Conservation (phyloP, 805 yeast genomes). For the Candida ortonii region DNA sequence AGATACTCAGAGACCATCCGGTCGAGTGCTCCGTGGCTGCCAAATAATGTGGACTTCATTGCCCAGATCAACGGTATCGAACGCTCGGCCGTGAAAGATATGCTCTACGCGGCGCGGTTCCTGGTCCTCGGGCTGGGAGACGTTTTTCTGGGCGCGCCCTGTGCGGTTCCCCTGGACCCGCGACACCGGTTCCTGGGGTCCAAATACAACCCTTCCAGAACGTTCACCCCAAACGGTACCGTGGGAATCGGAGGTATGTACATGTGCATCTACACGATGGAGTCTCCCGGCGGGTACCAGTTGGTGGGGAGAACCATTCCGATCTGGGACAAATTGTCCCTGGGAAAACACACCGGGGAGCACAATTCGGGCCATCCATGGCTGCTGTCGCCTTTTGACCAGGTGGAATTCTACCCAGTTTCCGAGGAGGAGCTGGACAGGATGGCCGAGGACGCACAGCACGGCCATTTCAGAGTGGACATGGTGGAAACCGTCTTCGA, state of each 20-base stretch:
- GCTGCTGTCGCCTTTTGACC: conserved; percentile 90
- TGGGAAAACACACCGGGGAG: conserved; percentile 60
- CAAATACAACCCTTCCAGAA: conserved; percentile 94
- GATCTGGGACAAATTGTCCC: conserved; percentile 90
- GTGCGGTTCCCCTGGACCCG: conserved; percentile 98
- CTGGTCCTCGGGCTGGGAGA: conserved; percentile 95
- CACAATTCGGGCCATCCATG: conserved; percentile 62
- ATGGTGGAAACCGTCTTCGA: conserved; percentile 78
- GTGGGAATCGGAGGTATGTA: conserved; percentile 99
- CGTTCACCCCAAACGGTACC: conserved; percentile 93
- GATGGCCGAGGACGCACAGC: conserved; percentile 67
- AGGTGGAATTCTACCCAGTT: conserved; percentile 91
- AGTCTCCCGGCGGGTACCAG: conserved; percentile 98
- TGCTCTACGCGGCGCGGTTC: conserved; percentile 86
- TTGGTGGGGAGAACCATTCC: conserved; percentile 95
- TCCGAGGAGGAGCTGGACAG: conserved; percentile 76
- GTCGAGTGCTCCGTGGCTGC: conserved; percentile 94
- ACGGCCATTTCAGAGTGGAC: conserved; percentile 77
- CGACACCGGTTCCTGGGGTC: conserved; percentile 90
- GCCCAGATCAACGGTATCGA: conserved; percentile 82
- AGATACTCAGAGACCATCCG: conserved; percentile 94
- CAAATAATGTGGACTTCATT: conserved; percentile 94
- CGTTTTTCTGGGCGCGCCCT: conserved; percentile 96
- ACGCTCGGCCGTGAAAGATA: conserved; percentile 72
- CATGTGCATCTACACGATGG: conserved; percentile 98